phyloP scores from a whole-genome alignment of 768 basidiomycete species.

The Phylloporus arenicola region DNA sequence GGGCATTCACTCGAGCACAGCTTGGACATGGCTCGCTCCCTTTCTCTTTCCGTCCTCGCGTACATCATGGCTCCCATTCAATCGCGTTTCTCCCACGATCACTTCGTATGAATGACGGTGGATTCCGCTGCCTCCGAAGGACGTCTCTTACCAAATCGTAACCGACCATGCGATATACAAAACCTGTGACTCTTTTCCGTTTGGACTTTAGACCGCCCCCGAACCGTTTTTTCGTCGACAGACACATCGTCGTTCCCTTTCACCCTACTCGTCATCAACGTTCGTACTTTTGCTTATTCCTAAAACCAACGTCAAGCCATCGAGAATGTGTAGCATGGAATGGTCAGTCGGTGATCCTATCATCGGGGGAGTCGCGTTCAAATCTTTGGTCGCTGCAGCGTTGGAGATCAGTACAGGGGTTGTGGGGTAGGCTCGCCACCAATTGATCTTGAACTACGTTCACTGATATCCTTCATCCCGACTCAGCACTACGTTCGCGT shows the following conservation, averaged over 20 bases:
- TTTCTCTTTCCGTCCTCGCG: not conserved
- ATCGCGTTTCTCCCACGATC: conserved; percentile 31
- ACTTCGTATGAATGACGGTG: conserved; percentile 25
- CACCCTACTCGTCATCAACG: not conserved
- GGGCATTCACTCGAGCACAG: conserved; percentile 21
- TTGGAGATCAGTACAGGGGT: conserved; percentile 41
- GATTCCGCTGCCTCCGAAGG: conserved; percentile 29
- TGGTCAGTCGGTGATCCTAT: conserved; percentile 34
- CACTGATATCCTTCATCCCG: not conserved
- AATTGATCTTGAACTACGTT: not conserved
- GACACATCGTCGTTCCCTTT: not conserved
- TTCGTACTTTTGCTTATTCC: not conserved
- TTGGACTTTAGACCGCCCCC: not conserved
- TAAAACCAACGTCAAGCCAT: conserved; percentile 1
- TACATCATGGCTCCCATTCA: conserved; percentile 11
- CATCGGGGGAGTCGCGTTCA: conserved; percentile 3
- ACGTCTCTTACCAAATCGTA: conserved; percentile 27
- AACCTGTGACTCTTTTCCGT: conserved; percentile 14
- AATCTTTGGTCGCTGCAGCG: conserved; percentile 19
- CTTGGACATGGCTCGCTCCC: conserved; percentile 12
- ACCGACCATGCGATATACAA: conserved; percentile 25
- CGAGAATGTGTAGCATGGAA: conserved; percentile 54
- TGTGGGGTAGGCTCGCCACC: conserved; percentile 32
- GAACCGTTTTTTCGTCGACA: not conserved
- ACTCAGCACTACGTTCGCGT: conserved; percentile 56